phyloP scores from a whole-genome alignment of 225 moss, liverwort and hornwort species.

The Ulota crispa region DNA sequence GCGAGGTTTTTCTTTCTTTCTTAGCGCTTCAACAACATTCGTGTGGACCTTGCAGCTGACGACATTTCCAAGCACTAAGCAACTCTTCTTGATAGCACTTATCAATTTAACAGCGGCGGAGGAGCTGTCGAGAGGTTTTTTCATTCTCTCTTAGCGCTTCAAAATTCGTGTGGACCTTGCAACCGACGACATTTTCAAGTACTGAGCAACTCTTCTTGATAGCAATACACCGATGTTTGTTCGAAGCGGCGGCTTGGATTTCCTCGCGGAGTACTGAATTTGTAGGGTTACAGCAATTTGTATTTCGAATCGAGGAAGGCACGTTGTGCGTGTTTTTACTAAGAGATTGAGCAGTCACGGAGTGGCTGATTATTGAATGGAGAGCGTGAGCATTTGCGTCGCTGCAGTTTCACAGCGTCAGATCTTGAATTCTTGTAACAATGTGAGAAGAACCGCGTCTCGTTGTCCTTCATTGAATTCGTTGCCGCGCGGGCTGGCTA shows the following conservation, averaged over 20 bases:
- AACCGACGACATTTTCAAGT: background rate
- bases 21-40: too few relatives aligned
- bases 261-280: background rate
- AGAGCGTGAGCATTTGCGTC: slow-evolving; percentile 37
- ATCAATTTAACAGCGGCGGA: background rate
- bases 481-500: slow-evolving; percentile 24
- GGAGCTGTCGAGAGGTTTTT: background rate
- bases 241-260: background rate
- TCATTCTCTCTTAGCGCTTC: background rate
- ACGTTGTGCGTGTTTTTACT: background rate
- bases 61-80: too few relatives aligned
- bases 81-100: too few relatives aligned
- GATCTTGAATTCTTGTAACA: slow-evolving; percentile 18
- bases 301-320: background rate
- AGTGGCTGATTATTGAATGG: slow-evolving; percentile 33
- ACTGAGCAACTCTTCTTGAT: background rate
- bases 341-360: background rate
- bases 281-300: slow-evolving; percentile 3
- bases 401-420: slow-evolving; percentile 14
- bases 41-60: too few relatives aligned
- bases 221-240: background rate
- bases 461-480: slow-evolving; percentile 21
- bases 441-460: slow-evolving; percentile 24
- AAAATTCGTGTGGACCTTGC: background rate
- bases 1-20: too few relatives aligned